Evolutionary conservation across 495 filamentous ascomycete species (phyloP).

Genomic region (Hapsidospora chrysogenum): DNA sequence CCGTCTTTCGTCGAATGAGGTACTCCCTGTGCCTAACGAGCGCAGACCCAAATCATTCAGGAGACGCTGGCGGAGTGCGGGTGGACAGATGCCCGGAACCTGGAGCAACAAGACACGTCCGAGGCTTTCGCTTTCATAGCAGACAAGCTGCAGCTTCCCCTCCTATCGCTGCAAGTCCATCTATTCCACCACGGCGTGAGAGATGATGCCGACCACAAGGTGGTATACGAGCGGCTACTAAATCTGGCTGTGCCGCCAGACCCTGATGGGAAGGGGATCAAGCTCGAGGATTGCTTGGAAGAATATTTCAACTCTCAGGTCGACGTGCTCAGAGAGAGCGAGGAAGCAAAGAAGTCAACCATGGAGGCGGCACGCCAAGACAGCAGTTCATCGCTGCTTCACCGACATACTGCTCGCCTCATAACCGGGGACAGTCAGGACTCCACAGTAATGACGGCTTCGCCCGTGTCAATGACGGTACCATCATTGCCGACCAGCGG

Average conservation of each 20-base stretch:
- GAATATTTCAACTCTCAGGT: constrained; percentile 89
- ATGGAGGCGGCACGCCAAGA: background rate
- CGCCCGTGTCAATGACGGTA: background rate
- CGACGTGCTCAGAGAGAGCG: constrained; percentile 63
- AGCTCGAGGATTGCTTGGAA: constrained; percentile 80
- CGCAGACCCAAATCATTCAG: constrained; percentile 67
- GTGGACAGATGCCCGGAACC: constrained; percentile 63
- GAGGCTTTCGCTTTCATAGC: constrained; percentile 94
- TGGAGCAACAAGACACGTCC: constrained; percentile 81
- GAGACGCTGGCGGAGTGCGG: constrained; percentile 73
- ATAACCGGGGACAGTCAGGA: background rate
- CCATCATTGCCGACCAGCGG: constrained; percentile 7
- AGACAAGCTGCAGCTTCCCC: constrained; percentile 68
- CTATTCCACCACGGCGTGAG: constrained; percentile 84
- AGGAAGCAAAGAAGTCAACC: constrained; percentile 35
- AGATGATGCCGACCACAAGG: constrained; percentile 75
- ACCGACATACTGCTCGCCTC: background rate
- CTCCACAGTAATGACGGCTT: background rate
- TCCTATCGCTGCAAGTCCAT: constrained; percentile 86
- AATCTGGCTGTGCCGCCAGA: constrained; percentile 68
- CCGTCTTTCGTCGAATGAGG: background rate
- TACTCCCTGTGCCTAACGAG: constrained; percentile 13
- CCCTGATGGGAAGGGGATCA: constrained; percentile 45
- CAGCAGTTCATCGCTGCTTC: background rate
- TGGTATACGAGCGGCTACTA: constrained; percentile 80